phyloP scores from a whole-genome alignment of 1,284 basidiomycete species.

The Quambalaria eucalypti region DNA sequence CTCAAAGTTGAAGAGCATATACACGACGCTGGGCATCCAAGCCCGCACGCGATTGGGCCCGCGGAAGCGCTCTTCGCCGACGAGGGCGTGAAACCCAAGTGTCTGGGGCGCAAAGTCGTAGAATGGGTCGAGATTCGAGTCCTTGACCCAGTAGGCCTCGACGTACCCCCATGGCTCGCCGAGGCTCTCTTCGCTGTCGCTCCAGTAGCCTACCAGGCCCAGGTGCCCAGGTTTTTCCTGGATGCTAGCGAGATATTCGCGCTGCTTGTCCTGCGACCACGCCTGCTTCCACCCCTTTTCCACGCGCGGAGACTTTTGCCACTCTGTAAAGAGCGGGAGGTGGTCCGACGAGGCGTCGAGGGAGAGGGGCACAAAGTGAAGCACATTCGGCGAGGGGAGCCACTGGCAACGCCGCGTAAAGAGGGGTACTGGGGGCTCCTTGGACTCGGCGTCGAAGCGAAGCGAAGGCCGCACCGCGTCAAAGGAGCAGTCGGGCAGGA shows the following conservation, averaged over 20 bases:
- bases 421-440: not conserved
- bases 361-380: not conserved
- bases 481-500: not conserved
- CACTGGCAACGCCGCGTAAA: not conserved
- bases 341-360: not conserved
- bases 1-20: constrained; percentile 34
- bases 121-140: constrained; percentile 19
- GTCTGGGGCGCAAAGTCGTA: constrained; percentile 25
- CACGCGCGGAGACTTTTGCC: constrained; percentile 40
- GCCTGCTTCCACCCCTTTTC: constrained; percentile 39
- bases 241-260: constrained; percentile 18
- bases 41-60: constrained; percentile 36
- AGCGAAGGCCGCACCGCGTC: not conserved
- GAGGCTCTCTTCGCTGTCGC: not conserved
- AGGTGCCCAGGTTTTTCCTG: constrained; percentile 15
- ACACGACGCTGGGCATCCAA: constrained; percentile 43
- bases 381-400: not conserved
- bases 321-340: constrained; percentile 18
- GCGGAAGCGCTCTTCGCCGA: constrained; percentile 37
- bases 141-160: constrained; percentile 36
- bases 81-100: constrained; percentile 40
- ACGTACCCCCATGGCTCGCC: constrained; percentile 42
- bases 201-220: constrained; percentile 40
- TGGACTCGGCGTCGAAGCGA: not conserved
- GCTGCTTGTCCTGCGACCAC: constrained; percentile 23